A percentile compares a stretch with the other conserved stretches of the same genome.
Evolutionary conservation across 2,329 filamentous ascomycete species (phyloP).

Genomic region (Colletotrichum echinochloae): DNA sequence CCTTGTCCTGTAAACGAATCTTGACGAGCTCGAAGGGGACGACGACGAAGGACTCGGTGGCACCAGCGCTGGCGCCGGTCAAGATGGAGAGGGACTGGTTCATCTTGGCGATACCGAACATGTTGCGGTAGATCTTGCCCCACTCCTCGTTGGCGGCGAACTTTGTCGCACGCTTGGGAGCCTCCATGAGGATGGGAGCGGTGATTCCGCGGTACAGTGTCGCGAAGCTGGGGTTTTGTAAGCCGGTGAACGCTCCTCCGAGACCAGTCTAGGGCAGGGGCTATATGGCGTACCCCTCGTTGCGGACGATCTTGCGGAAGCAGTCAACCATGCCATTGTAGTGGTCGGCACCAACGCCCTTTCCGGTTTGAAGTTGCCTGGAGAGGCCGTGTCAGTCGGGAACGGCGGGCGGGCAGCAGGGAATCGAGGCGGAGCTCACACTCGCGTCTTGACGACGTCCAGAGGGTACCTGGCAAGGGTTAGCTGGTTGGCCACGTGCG

Average conservation of each 20-base stretch:
- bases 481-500: conserved; percentile 41
- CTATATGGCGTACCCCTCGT: conserved; percentile 80
- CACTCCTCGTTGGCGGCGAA: conserved; percentile 99
- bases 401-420: conserved; percentile 40
- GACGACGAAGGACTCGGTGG: conserved; percentile 95
- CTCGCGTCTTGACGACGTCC: conserved; percentile 98
- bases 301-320: conserved; percentile 95
- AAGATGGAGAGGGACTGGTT: conserved; percentile 92
- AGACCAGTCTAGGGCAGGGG: not conserved
- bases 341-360: conserved; percentile 77
- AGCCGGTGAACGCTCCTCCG: conserved; percentile 20
- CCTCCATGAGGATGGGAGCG: conserved; percentile 98
- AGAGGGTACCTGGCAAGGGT: conserved; percentile 85
- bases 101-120: conserved; percentile 88
- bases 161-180: conserved; percentile 93
- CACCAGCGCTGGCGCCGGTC: conserved; percentile 93
- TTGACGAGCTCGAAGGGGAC: conserved; percentile 99
- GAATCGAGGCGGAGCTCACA: conserved; percentile 68
- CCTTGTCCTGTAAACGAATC: conserved; percentile 96
- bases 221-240: conserved; percentile 70
- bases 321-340: conserved; percentile 99
- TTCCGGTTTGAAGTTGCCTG: conserved; percentile 88
- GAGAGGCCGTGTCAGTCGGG: conserved; percentile 43
- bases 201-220: conserved; percentile 95
- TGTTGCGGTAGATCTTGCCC: conserved; percentile 91